A percentile compares a stretch with the other conserved stretches of the same genome.
phyloP scores from a whole-genome alignment of 169 alveolate genomes.

The Plasmodium yoelii region DNA sequence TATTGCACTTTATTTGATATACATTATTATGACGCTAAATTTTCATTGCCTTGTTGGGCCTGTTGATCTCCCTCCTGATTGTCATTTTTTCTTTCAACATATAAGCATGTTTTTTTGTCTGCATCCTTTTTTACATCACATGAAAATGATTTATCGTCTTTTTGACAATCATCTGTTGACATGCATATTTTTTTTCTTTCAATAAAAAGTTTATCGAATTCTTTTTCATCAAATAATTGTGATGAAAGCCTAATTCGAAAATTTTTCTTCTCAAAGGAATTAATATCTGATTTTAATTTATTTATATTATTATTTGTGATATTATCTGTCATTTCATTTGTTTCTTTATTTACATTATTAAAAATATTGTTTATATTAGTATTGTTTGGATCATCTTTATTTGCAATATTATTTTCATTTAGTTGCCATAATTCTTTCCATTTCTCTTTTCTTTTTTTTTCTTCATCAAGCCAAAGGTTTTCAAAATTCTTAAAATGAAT shows the following conservation, averaged over 20 bases:
- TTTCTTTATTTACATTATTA: constrained; percentile 3
- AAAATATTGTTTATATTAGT: constrained; percentile 1
- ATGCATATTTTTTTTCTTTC: constrained; percentile 24
- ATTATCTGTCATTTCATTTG: constrained; percentile 11
- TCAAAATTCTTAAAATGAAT: constrained; percentile 51
- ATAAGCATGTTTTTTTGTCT: constrained; percentile 64
- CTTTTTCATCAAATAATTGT: constrained; percentile 50
- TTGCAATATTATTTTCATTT: constrained; percentile 27
- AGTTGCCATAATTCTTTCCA: constrained; percentile 44
- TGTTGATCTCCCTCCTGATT: constrained; percentile 2
- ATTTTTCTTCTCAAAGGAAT: constrained; percentile 50
- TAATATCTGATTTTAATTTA: constrained; percentile 16
- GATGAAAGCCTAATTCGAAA: constrained; percentile 72
- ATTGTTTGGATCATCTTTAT: constrained; percentile 1
- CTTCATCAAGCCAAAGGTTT: constrained; percentile 69
- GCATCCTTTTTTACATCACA: constrained; percentile 14
- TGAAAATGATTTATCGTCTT: constrained; percentile 2
- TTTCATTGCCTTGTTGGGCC: not conserved
- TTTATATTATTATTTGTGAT: not conserved
- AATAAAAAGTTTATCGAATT: constrained; percentile 13
- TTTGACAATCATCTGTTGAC: constrained; percentile 1
- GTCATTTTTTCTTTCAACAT: constrained; percentile 27
- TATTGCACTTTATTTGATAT: not conserved
- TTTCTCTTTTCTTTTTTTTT: constrained; percentile 50
- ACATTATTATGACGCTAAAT: too few relatives aligned